Conservation (phyloP, 2,329 filamentous ascomycete genomes). For the Gnomoniopsis sp. region DNA sequence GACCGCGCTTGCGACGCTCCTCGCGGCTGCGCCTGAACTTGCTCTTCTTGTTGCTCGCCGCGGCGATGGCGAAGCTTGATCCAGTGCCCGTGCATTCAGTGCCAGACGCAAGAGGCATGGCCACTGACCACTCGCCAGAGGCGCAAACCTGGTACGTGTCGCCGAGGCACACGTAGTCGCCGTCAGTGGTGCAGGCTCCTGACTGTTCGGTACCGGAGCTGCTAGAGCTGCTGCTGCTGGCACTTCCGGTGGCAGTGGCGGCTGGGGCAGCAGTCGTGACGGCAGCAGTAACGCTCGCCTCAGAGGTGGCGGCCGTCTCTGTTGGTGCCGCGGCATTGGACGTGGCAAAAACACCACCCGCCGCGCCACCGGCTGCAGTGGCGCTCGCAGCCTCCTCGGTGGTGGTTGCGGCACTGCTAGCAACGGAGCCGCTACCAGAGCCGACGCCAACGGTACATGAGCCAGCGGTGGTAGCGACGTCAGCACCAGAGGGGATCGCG, state of each 20-base stretch:
- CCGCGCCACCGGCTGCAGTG: constrained; percentile 26
- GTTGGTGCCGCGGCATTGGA: constrained; percentile 15
- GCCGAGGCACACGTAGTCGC: constrained; percentile 46
- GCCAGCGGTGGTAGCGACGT: constrained; percentile 27
- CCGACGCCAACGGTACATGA: constrained; percentile 25
- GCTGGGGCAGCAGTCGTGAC: constrained; percentile 3
- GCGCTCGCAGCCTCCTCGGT: constrained; percentile 19
- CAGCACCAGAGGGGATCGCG: constrained; percentile 24
- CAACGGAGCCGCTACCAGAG: constrained; percentile 20
- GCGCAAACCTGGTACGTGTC: constrained; percentile 51
- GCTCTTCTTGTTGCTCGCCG: constrained; percentile 22
- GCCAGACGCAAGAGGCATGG: constrained; percentile 40
- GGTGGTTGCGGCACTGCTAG: constrained; percentile 22
- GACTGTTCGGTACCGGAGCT: constrained; percentile 30
- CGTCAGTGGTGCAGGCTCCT: constrained; percentile 45
- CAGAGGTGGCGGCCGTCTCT: constrained; percentile 14
- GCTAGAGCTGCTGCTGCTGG: background rate
- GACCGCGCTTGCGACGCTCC: constrained; percentile 9
- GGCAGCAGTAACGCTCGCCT: constrained; percentile 19
- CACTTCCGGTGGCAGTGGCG: constrained; percentile 15
- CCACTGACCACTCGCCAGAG: constrained; percentile 41
- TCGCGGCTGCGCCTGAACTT: constrained; percentile 13
- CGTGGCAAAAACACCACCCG: constrained; percentile 38
- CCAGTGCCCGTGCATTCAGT: constrained; percentile 41
- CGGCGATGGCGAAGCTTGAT: constrained; percentile 22